Percentiles rank a stretch among this genome's conserved stretches.
Evolutionary conservation across 495 filamentous ascomycete genomes (phyloP).

Genomic region (Jackrogersella multiformis): DNA sequence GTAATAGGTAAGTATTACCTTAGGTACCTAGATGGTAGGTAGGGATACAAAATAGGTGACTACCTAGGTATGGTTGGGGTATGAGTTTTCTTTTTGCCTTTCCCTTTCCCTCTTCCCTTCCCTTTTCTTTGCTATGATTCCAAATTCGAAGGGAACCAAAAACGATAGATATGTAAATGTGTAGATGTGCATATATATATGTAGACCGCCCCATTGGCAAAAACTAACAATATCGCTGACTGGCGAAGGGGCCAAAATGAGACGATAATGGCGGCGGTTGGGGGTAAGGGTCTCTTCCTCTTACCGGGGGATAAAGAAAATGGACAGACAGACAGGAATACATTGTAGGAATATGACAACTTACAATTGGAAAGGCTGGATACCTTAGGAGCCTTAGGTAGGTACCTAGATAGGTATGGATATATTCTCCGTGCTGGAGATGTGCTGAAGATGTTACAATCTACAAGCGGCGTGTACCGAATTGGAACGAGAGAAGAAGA

Average conservation of each 20-base stretch:
- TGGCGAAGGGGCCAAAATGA: conserved; percentile 13
- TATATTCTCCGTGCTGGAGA: neutral
- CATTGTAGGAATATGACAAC: conserved; percentile 5
- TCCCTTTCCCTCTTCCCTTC: too few relatives aligned
- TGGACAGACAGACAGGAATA: neutral
- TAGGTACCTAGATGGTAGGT: too few relatives aligned
- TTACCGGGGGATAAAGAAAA: conserved; percentile 21
- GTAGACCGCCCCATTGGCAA: neutral
- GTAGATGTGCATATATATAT: neutral
- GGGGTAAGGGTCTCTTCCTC: neutral
- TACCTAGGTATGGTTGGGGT: too few relatives aligned
- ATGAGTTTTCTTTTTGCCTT: too few relatives aligned
- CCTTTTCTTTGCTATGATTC: too few relatives aligned
- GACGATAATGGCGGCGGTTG: conserved; percentile 24
- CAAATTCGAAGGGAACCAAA: too few relatives aligned
- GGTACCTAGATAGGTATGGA: too few relatives aligned
- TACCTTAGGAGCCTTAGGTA: too few relatives aligned
- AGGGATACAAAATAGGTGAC: too few relatives aligned
- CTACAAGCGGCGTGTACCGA: conserved; percentile 17
- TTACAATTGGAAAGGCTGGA: conserved; percentile 25
- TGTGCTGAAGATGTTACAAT: conserved; percentile 20
- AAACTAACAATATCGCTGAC: conserved; percentile 4
- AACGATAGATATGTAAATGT: conserved; percentile 2
- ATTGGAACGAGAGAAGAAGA: conserved; percentile 5
- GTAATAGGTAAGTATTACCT: too few relatives aligned